Evolutionary conservation across 2,329 filamentous ascomycete species (phyloP).

Genomic region (Paracoccidioides lutzii): DNA sequence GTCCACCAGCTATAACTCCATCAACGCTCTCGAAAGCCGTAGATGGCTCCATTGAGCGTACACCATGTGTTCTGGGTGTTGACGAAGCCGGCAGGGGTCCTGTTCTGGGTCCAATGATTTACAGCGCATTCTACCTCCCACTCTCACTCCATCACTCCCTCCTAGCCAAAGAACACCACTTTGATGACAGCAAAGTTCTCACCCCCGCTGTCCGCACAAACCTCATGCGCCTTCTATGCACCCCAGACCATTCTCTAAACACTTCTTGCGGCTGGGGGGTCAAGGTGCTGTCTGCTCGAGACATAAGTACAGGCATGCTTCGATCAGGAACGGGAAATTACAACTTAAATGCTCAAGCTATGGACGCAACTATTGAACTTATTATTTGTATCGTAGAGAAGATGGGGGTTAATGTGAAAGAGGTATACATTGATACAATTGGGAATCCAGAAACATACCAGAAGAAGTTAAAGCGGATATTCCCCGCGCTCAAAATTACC

Average conservation of each 20-base stretch:
- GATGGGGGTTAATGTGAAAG: slow-evolving; percentile 62
- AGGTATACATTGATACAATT: slow-evolving; percentile 93
- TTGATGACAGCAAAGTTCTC: slow-evolving; percentile 90
- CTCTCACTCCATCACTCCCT: slow-evolving; percentile 55
- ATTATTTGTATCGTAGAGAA: slow-evolving; percentile 63
- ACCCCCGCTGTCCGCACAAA: slow-evolving; percentile 63
- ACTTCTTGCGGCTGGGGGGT: slow-evolving; percentile 71
- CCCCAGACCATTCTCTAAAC: slow-evolving; percentile 44
- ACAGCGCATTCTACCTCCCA: slow-evolving; percentile 57
- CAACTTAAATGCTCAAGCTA: slow-evolving; percentile 91
- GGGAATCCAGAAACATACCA: slow-evolving; percentile 75
- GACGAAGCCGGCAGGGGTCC: slow-evolving; percentile 91
- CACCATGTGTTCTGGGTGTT: slow-evolving; percentile 68
- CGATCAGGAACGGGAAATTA: slow-evolving; percentile 45
- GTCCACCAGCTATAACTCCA: slow-evolving; percentile 49
- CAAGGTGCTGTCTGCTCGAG: slow-evolving; percentile 64
- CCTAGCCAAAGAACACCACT: slow-evolving; percentile 66
- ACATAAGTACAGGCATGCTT: slow-evolving; percentile 71
- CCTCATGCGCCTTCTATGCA: slow-evolving; percentile 62
- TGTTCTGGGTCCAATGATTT: slow-evolving; percentile 68
- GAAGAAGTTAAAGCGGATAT: slow-evolving; percentile 66
- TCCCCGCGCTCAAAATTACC: slow-evolving; percentile 62
- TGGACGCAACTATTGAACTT: slow-evolving; percentile 77
- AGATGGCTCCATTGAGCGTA: slow-evolving; percentile 26
- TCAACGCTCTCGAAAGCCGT: slow-evolving; percentile 19